Conservation (phyloP, 768 basidiomycete genomes). For the Dentipellis sp. region DNA sequence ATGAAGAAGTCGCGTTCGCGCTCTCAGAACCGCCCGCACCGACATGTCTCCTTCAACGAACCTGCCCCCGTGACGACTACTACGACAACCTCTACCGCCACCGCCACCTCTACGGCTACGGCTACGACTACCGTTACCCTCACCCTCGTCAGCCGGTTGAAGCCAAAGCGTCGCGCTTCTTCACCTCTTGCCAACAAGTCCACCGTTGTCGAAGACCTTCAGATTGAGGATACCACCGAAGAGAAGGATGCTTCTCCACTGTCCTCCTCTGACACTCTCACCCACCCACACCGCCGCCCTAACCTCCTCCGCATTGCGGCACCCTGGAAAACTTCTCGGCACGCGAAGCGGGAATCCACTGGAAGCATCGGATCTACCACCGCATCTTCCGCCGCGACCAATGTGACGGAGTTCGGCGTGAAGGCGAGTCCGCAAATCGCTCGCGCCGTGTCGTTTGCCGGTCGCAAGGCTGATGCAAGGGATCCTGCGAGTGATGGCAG, state of each 20-base stretch:
- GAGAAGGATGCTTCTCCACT: background rate
- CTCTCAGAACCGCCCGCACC: too few relatives aligned
- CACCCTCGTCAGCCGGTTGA: too few relatives aligned
- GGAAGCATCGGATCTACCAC: background rate
- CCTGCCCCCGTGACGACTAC: background rate
- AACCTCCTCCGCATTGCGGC: background rate
- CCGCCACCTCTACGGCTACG: background rate
- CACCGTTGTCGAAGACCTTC: too few relatives aligned
- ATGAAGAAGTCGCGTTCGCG: too few relatives aligned
- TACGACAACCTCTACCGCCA: background rate
- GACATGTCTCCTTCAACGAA: conserved; percentile 10
- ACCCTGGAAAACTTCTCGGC: background rate
- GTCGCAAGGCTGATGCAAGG: background rate
- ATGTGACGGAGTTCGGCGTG: background rate
- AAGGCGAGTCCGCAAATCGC: background rate
- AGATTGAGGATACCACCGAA: too few relatives aligned
- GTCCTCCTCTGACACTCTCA: conserved; percentile 9
- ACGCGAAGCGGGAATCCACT: conserved; percentile 3
- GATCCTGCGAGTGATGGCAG: too few relatives aligned
- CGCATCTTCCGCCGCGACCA: background rate
- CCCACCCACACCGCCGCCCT: background rate
- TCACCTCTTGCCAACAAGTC: too few relatives aligned
- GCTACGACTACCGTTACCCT: too few relatives aligned
- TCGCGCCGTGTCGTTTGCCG: background rate
- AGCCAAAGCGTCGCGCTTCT: too few relatives aligned